Percentiles rank a stretch among this genome's conserved stretches.
These are phyloP conservation scores for Breviolum minutum DNA, from an alignment of 73 alveolate species.

Conservation along the genomic window DNA sequence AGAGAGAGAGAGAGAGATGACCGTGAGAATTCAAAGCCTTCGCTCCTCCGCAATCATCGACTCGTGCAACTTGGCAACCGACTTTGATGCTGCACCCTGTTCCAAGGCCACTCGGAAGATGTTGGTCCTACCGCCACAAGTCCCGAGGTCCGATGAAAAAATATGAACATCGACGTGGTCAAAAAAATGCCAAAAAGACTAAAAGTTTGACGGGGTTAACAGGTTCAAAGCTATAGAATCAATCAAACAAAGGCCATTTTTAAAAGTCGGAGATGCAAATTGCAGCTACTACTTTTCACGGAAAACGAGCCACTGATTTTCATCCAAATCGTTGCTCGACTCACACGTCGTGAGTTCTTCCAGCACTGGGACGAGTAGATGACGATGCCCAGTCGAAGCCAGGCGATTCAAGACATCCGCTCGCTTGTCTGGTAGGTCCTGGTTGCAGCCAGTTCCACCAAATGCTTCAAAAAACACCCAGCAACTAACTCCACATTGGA, in stretches of 20 bases:
- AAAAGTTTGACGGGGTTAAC: neutral
- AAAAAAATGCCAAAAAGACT: no score
- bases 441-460: neutral
- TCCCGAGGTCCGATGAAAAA: no score
- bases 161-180: no score
- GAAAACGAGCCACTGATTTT: neutral
- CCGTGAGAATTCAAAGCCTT: no score
- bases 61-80: neutral
- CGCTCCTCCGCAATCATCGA: neutral
- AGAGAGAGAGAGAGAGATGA: no score
- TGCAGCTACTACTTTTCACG: neutral
- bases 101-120: neutral
- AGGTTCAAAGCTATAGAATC: neutral
- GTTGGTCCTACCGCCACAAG: neutral
- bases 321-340: neutral
- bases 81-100: neutral
- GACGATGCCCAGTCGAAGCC: neutral
- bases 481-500: no score
- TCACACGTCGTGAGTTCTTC: neutral
- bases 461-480: no score
- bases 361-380: neutral
- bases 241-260: no score
- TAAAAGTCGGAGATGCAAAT: no score
- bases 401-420: neutral
- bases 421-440: neutral